Conservation (phyloP, 2,329 filamentous ascomycete genomes). For the Pestalotiopsis fici region DNA sequence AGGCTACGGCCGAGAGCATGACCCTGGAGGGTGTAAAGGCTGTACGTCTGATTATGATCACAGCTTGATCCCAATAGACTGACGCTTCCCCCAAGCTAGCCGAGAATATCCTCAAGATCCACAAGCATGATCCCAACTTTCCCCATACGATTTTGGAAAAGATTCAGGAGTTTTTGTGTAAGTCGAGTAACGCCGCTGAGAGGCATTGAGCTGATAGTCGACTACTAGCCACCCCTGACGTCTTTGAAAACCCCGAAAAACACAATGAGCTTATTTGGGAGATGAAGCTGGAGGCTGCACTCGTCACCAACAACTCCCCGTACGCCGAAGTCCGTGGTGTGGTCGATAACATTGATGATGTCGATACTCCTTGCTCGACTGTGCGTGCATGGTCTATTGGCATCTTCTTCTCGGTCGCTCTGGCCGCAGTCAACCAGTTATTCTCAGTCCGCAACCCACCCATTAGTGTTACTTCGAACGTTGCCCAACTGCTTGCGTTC, state of each 20-base stretch:
- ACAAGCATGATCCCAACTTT: slow-evolving; percentile 7
- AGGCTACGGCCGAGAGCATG: not conserved
- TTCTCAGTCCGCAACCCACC: slow-evolving; percentile 42
- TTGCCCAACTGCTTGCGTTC: slow-evolving; percentile 40
- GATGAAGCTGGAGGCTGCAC: slow-evolving; percentile 33
- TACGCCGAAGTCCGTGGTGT: slow-evolving; percentile 46
- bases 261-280: slow-evolving; percentile 32
- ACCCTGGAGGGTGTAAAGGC: not conserved
- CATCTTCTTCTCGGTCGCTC: slow-evolving; percentile 32
- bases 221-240: slow-evolving; percentile 15
- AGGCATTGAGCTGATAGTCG: not conserved
- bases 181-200: not conserved
- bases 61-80: not conserved
- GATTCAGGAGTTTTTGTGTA: slow-evolving; percentile 1
- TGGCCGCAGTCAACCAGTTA: slow-evolving; percentile 37
- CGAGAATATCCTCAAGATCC: not conserved
- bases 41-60: not conserved
- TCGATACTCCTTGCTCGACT: slow-evolving; percentile 39
- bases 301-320: slow-evolving; percentile 35
- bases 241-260: slow-evolving; percentile 36
- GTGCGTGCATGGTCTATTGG: slow-evolving; percentile 40
- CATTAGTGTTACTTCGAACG: slow-evolving; percentile 39
- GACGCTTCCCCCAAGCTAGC: not conserved
- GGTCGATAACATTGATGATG: slow-evolving; percentile 41
- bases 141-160: slow-evolving; percentile 1